Percentiles rank a stretch among this genome's conserved stretches.
phyloP scores from a whole-genome alignment of 1,284 basidiomycete species.

The Heterobasidion irregulare region DNA sequence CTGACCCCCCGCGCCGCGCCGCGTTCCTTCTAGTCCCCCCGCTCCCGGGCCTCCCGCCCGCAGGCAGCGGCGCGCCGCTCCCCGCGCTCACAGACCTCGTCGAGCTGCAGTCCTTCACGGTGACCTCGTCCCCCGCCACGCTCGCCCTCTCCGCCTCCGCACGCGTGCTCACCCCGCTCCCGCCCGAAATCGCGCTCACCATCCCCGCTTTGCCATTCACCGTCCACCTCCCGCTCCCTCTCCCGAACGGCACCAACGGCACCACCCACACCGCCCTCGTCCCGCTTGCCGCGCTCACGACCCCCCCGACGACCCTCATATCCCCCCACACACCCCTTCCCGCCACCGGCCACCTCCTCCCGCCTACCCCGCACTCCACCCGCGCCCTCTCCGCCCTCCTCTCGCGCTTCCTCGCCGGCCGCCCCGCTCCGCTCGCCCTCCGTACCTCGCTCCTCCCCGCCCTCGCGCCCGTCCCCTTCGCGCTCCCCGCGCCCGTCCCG shows the following conservation, averaged over 20 bases:
- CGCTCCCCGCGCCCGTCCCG: constrained; percentile 55
- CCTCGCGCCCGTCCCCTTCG: constrained; percentile 16
- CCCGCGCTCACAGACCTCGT: constrained; percentile 52
- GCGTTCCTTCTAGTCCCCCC: constrained; percentile 39
- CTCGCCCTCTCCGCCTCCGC: constrained; percentile 38
- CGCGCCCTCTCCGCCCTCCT: constrained; percentile 51
- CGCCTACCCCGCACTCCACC: constrained; percentile 36
- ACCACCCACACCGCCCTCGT: constrained; percentile 20
- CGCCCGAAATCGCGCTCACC: constrained; percentile 33
- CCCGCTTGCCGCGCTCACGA: constrained; percentile 44
- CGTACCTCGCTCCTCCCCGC: constrained; percentile 42
- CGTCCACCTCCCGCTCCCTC: constrained; percentile 35
- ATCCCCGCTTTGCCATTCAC: constrained; percentile 52
- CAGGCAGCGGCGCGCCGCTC: constrained; percentile 39
- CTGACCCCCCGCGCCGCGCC: too few species aligned
- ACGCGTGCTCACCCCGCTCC: constrained; percentile 49
- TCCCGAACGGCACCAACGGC: constrained; percentile 1
- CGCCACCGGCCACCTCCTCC: constrained; percentile 50
- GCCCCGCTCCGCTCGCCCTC: constrained; percentile 48
- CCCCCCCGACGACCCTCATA: constrained; percentile 47
- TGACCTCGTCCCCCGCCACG: constrained; percentile 32
- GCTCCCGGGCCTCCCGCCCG: constrained; percentile 57
- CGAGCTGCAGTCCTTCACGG: constrained; percentile 46
- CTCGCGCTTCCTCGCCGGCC: constrained; percentile 48
- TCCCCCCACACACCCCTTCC: constrained; percentile 60